These are phyloP conservation scores for Micromonas commoda DNA, from an alignment of 139 green algal genomes.

Conservation along the genomic window DNA sequence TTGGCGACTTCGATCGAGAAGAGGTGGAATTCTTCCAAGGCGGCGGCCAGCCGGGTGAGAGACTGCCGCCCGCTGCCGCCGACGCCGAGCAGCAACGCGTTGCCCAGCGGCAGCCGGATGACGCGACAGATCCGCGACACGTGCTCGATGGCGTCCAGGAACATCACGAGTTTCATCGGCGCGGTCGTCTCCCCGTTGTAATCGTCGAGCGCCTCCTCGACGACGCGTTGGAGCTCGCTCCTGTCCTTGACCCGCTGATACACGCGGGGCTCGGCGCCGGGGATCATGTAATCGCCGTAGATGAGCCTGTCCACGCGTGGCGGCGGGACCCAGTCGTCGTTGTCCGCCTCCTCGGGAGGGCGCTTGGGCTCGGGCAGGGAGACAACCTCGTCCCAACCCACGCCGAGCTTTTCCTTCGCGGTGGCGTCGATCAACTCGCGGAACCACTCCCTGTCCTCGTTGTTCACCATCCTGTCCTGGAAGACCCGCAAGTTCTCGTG, in stretches of 20 bases:
- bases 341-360: slow-evolving; percentile 33
- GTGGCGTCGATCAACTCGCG: slow-evolving; percentile 26
- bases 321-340: too few relatives aligned
- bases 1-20: slow-evolving; percentile 70
- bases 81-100: slow-evolving; percentile 67
- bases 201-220: slow-evolving; percentile 71
- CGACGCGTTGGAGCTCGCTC: slow-evolving; percentile 43
- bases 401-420: slow-evolving; percentile 28
- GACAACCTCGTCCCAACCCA: slow-evolving; percentile 35
- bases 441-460: slow-evolving; percentile 69
- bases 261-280: slow-evolving; percentile 51
- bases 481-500: slow-evolving; percentile 66
- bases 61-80: slow-evolving; percentile 56
- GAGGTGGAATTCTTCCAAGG: slow-evolving; percentile 54
- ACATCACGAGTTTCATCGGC: slow-evolving; percentile 73
- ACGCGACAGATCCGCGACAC: slow-evolving; percentile 57
- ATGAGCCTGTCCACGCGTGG: slow-evolving; percentile 54
- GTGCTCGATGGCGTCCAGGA: slow-evolving; percentile 73
- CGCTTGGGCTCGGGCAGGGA: not conserved
- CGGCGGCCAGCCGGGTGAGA: slow-evolving; percentile 58
- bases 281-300: slow-evolving; percentile 64
- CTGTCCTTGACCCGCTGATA: slow-evolving; percentile 59
- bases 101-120: slow-evolving; percentile 55
- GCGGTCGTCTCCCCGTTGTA: slow-evolving; percentile 64
- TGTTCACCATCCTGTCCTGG: slow-evolving; percentile 63